These are phyloP conservation scores for Nakazawaea wyomingensis DNA, from an alignment of 805 yeast genomes.

Conservation along the genomic window DNA sequence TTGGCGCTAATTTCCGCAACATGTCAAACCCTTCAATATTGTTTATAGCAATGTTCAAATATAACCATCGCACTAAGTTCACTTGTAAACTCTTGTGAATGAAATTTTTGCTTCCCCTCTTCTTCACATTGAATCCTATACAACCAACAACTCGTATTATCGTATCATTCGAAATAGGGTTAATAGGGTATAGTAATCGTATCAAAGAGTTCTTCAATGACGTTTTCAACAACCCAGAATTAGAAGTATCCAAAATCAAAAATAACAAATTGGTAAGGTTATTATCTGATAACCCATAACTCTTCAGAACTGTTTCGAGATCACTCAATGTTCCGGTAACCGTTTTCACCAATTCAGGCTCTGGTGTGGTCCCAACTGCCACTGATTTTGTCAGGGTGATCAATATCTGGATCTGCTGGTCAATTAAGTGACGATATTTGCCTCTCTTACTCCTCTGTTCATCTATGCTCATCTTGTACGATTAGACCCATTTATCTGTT, in stretches of 20 bases:
- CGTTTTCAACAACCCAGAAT: neutral
- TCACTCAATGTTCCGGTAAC: neutral
- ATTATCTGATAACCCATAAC: constrained; percentile 7
- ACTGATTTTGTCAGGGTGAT: neutral
- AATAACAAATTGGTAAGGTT: neutral
- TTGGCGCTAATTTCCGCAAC: constrained; percentile 4
- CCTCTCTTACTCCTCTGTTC: neutral
- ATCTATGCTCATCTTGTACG: too few relatives aligned
- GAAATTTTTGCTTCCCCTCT: neutral
- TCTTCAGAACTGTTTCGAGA: constrained; percentile 3
- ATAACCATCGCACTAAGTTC: constrained; percentile 8
- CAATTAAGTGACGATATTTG: constrained; percentile 1
- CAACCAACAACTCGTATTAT: constrained; percentile 3
- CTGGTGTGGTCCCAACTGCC: neutral
- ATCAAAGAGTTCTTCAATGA: constrained; percentile 1
- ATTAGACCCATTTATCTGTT: too few relatives aligned
- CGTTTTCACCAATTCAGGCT: too few relatives aligned
- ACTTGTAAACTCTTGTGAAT: constrained; percentile 8
- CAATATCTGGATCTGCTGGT: neutral
- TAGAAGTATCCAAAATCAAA: neutral
- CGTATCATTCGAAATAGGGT: constrained; percentile 3
- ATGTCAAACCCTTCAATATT: neutral
- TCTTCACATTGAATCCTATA: constrained; percentile 4
- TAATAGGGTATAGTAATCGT: constrained; percentile 4
- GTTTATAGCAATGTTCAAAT: constrained; percentile 9